Evolutionary conservation across 345 rosid genomes (phyloP).

Genomic region (Brassica nigra): DNA sequence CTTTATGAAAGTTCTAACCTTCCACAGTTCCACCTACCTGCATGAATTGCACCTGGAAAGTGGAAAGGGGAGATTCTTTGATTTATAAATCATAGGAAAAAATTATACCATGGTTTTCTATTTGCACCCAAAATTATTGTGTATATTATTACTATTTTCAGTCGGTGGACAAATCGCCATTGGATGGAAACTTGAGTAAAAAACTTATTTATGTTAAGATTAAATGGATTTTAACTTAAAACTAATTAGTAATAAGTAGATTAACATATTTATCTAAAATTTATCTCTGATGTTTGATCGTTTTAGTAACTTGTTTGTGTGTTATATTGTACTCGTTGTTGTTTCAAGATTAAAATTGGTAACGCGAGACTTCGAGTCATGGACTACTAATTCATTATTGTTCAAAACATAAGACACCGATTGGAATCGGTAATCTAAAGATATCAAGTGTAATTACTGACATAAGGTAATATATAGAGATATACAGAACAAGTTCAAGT

Average conservation of each 20-base stretch:
- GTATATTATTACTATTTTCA: background rate
- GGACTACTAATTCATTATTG: background rate
- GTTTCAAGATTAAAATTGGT: background rate
- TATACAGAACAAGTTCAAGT: background rate
- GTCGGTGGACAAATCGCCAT: background rate
- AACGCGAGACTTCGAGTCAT: background rate
- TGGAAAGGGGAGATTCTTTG: constrained; percentile 3
- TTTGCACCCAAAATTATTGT: background rate
- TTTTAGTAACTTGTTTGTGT: background rate
- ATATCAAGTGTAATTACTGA: background rate
- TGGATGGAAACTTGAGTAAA: background rate
- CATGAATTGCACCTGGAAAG: constrained; percentile 42
- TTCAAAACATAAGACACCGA: background rate
- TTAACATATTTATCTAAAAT: too few relatives aligned
- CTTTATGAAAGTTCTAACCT: background rate
- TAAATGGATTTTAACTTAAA: too few relatives aligned
- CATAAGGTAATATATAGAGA: background rate
- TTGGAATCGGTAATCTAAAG: background rate
- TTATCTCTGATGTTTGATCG: too few relatives aligned
- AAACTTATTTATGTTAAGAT: background rate
- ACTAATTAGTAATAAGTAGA: too few relatives aligned
- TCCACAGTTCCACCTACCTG: constrained; percentile 2
- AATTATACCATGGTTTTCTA: background rate
- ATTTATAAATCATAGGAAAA: background rate
- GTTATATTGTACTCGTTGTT: background rate